These are phyloP conservation scores for Chenopodium formosanum DNA, from an alignment of 148 eudicot genomes.

Conservation along the genomic window DNA sequence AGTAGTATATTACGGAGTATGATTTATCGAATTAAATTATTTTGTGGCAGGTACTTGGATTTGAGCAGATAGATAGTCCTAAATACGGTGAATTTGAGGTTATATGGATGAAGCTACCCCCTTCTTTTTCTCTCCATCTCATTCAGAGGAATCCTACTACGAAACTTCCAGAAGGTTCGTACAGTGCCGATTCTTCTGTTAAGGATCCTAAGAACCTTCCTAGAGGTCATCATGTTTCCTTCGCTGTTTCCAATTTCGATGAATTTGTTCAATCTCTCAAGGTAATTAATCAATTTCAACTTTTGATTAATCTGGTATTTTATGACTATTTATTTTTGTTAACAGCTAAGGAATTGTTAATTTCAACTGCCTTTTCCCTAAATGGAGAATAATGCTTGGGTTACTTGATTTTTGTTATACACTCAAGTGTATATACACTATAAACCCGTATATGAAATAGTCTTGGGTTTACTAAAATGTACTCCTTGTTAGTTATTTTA, in stretches of 20 bases:
- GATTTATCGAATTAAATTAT: background rate
- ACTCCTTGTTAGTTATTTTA: too few relatives aligned
- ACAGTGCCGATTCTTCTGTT: conserved; percentile 48
- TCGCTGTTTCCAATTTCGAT: conserved; percentile 69
- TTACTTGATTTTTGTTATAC: too few relatives aligned
- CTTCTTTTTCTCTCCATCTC: conserved; percentile 65
- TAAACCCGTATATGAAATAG: too few relatives aligned
- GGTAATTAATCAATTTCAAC: conserved; percentile 35
- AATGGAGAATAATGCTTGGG: too few relatives aligned
- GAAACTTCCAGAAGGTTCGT: conserved; percentile 78
- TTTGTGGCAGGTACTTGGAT: conserved; percentile 60
- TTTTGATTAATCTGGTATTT: background rate
- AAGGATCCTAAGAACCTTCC: conserved; percentile 56
- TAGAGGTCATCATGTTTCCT: conserved; percentile 71
- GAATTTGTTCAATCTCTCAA: conserved; percentile 59
- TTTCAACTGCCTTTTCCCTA: too few relatives aligned
- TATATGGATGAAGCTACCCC: conserved; percentile 71
- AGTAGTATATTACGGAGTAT: background rate
- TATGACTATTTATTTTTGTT: background rate
- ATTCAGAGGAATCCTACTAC: conserved; percentile 69
- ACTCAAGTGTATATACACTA: too few relatives aligned
- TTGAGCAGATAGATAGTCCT: conserved; percentile 79
- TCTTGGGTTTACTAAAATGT: too few relatives aligned
- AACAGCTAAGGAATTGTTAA: too few relatives aligned
- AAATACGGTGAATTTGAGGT: conserved; percentile 52